These are phyloP conservation scores for Rubus parviflorus DNA, from an alignment of 306 rosid genomes.

Conservation along the genomic window DNA sequence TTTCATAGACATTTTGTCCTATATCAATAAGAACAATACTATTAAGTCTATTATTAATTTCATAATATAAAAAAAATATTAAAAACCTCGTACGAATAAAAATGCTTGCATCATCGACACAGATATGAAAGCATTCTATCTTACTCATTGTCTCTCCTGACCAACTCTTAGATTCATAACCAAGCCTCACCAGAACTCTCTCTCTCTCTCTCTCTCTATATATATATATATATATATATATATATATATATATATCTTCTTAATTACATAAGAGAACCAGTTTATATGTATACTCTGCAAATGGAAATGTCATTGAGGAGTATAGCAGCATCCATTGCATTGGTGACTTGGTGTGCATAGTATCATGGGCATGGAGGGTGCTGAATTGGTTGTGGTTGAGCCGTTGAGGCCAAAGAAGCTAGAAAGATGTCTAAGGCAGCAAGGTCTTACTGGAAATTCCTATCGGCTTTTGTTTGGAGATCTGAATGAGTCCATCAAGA, in stretches of 20 bases:
- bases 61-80: too few species aligned
- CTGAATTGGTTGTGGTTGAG: conserved; percentile 31
- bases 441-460: conserved; percentile 34
- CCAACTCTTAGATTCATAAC: too few species aligned
- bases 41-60: too few species aligned
- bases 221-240: too few species aligned
- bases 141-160: too few species aligned
- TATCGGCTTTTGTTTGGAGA: conserved; percentile 36
- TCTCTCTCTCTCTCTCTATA: background rate
- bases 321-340: background rate
- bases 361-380: conserved; percentile 19
- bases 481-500: conserved; percentile 3
- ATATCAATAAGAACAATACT: too few species aligned
- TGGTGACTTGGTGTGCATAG: background rate
- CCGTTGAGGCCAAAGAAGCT: conserved; percentile 29
- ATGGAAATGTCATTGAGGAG: background rate
- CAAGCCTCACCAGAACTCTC: background rate
- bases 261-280: background rate
- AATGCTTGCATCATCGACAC: too few species aligned
- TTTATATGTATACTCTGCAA: background rate
- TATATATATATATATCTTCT: too few species aligned
- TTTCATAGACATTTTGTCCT: too few species aligned
- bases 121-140: too few species aligned
- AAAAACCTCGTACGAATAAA: too few species aligned
- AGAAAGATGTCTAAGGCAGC: conserved; percentile 7